Base-by-base conservation (phyloP, 2,329 filamentous ascomycete species). In the Monosporascus sp. region DNA sequence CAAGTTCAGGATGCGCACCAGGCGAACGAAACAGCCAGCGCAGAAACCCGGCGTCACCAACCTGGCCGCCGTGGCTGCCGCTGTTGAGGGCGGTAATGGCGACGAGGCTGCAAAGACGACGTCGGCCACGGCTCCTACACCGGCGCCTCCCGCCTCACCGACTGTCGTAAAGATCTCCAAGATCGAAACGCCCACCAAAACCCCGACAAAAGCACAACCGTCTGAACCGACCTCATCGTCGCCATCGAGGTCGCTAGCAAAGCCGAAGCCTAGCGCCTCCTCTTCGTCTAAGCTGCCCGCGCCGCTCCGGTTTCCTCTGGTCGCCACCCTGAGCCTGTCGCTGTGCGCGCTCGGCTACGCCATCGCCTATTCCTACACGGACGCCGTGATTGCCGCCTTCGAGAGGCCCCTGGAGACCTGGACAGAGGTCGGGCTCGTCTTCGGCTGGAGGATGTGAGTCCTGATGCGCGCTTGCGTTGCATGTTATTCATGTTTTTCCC, bases 331-430 rank as follows among this genome's bases (percentile, higher is more conserved):
- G 60, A 84, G 78, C 70, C 76, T 92, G 54, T 73, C 76, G 34
- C 71, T 91, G 53, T 87, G 85, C 58, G 78, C 82, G 17, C 63
- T 85, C 19, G 78, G 89, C 7, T 88, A 88, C 69, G 82, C 83
- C 47, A 66, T 86, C 50, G 75, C 82, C 7, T 78, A 82, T 48
- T 77, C 81, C 38, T 77, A 83, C 57, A 84, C 83, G 5, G 76
- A 79, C 16, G 82, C 80, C 7, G 86, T 92, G 68, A 74, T 96
- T 41, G 84, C 84, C 1, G 73, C 75, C 26, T 79, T 93, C 54
- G 87, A 84, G 67, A 83, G 85, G 63, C 79, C 78, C 53, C 71
- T 84, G 56, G 82, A 86, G 49, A 79, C 80, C 50, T 83, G 82
- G 76, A 71, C 73, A 65, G 84, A 90, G 66, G 78, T 90, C 27